phyloP scores from a whole-genome alignment of 2,329 filamentous ascomycete genomes.

The Fusarium sp. region DNA sequence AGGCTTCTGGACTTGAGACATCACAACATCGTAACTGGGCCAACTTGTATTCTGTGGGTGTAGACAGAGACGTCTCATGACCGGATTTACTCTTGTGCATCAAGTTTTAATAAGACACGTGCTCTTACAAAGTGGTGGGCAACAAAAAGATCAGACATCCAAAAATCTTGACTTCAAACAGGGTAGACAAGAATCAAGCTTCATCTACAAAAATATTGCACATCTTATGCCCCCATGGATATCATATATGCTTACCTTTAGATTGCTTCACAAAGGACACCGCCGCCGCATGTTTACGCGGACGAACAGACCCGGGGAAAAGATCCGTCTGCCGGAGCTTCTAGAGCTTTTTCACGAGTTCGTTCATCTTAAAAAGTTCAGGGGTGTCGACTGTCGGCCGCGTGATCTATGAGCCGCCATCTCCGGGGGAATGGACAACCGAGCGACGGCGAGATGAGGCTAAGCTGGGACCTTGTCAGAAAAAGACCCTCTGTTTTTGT shows the following conservation, averaged over 20 bases:
- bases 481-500: slow-evolving; percentile 1
- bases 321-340: slow-evolving; percentile 35
- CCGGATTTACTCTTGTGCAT: slow-evolving; percentile 12
- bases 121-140: slow-evolving; percentile 31
- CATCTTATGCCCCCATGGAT: slow-evolving; percentile 21
- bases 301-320: slow-evolving; percentile 24
- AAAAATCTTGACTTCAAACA: neutral
- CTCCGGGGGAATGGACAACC: slow-evolving; percentile 36
- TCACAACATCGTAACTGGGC: slow-evolving; percentile 22
- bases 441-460: slow-evolving; percentile 41
- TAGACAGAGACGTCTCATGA: slow-evolving; percentile 36
- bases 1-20: slow-evolving; percentile 23
- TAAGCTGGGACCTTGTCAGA: slow-evolving; percentile 31
- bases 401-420: slow-evolving; percentile 48
- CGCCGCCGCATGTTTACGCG: slow-evolving; percentile 1
- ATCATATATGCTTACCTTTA: neutral
- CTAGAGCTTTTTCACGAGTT: slow-evolving; percentile 41
- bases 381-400: slow-evolving; percentile 35
- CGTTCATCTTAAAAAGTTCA: slow-evolving; percentile 36
- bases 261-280: slow-evolving; percentile 17
- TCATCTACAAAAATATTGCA: slow-evolving; percentile 1
- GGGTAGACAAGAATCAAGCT: neutral
- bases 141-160: slow-evolving; percentile 5
- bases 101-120: slow-evolving; percentile 34
- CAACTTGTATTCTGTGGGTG: slow-evolving; percentile 34